Evolutionary conservation across 2,329 filamentous ascomycete genomes (phyloP).

Genomic region (Exophiala bonariae): DNA sequence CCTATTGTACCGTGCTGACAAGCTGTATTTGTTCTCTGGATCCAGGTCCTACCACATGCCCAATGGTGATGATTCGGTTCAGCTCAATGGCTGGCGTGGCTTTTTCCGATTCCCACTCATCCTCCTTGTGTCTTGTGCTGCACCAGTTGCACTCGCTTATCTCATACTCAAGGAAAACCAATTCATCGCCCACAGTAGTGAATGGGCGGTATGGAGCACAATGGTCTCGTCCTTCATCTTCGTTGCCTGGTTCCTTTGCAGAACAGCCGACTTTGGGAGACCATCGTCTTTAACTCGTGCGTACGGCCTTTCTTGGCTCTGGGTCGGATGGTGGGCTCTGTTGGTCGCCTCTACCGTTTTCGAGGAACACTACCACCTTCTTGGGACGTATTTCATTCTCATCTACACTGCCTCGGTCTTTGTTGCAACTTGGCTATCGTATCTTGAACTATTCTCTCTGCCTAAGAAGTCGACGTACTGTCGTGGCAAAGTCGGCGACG

Average conservation of each 20-base stretch:
- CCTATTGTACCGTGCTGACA: constrained; percentile 69
- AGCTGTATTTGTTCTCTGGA: constrained; percentile 83
- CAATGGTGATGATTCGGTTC: constrained; percentile 60
- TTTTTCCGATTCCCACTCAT: constrained; percentile 82
- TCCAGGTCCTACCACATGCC: constrained; percentile 61
- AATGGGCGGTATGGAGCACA: constrained; percentile 87
- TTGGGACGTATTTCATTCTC: constrained; percentile 76
- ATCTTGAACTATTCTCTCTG: constrained; percentile 78
- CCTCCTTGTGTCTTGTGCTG: constrained; percentile 64
- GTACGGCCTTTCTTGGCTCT: constrained; percentile 83
- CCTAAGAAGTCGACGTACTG: constrained; percentile 71
- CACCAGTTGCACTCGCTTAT: constrained; percentile 72
- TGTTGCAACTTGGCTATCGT: constrained; percentile 70
- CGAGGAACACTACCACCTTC: constrained; percentile 72
- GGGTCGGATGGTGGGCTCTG: constrained; percentile 69
- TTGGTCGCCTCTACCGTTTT: constrained; percentile 72
- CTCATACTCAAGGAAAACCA: constrained; percentile 82
- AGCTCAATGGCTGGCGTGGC: constrained; percentile 74
- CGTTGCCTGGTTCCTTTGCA: constrained; percentile 77
- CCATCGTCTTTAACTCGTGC: constrained; percentile 83
- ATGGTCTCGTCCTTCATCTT: constrained; percentile 79
- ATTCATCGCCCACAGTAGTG: constrained; percentile 84
- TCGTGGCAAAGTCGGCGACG: constrained; percentile 52
- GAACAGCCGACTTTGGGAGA: constrained; percentile 73
- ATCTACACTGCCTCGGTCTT: constrained; percentile 78